A percentile compares a stretch with the other conserved stretches of the same genome.
phyloP scores from a whole-genome alignment of 805 yeast genomes.

The Cyberlindnera xylosilytica region DNA sequence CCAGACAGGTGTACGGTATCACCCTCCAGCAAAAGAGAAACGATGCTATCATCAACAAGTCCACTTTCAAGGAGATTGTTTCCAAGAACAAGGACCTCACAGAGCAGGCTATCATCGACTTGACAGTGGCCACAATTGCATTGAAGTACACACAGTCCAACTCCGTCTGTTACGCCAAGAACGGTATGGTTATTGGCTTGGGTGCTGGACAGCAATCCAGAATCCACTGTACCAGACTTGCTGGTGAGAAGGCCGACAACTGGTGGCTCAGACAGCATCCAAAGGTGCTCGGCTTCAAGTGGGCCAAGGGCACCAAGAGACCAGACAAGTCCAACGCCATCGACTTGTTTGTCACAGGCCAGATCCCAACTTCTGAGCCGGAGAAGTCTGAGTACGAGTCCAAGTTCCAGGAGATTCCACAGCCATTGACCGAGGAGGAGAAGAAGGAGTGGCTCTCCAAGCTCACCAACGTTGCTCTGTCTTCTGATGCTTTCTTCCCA shows the following conservation, averaged over 20 bases:
- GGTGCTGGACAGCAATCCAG: conserved; percentile 99
- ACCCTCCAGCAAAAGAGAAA: conserved; percentile 95
- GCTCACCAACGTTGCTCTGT: conserved; percentile 81
- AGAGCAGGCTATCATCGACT: conserved; percentile 88
- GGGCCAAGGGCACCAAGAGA: conserved; percentile 98
- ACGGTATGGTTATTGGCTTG: conserved; percentile 98
- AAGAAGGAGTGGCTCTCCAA: conserved; percentile 82
- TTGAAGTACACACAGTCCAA: conserved; percentile 97
- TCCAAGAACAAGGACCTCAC: conserved; percentile 83
- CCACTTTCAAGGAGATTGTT: conserved; percentile 88
- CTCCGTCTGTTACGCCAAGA: conserved; percentile 97
- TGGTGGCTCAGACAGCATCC: conserved; percentile 99
- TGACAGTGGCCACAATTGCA: conserved; percentile 96
- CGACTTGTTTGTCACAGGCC: conserved; percentile 87
- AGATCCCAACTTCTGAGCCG: conserved; percentile 88
- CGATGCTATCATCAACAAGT: conserved; percentile 90
- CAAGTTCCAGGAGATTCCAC: conserved; percentile 81
- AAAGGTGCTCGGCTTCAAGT: conserved; percentile 82
- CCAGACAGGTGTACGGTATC: conserved; percentile 95
- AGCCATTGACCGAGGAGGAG: conserved; percentile 78
- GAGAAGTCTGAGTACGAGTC: conserved; percentile 90
- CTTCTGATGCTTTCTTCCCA: conserved; percentile 99
- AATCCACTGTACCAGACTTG: conserved; percentile 98
- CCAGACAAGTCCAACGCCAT: conserved; percentile 98
- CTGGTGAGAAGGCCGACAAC: conserved; percentile 99